Percentiles rank a stretch among this genome's conserved stretches.
These are phyloP conservation scores for Acanthamoeba triangularis DNA, from an alignment of 208 protist species.

Conservation along the genomic window DNA sequence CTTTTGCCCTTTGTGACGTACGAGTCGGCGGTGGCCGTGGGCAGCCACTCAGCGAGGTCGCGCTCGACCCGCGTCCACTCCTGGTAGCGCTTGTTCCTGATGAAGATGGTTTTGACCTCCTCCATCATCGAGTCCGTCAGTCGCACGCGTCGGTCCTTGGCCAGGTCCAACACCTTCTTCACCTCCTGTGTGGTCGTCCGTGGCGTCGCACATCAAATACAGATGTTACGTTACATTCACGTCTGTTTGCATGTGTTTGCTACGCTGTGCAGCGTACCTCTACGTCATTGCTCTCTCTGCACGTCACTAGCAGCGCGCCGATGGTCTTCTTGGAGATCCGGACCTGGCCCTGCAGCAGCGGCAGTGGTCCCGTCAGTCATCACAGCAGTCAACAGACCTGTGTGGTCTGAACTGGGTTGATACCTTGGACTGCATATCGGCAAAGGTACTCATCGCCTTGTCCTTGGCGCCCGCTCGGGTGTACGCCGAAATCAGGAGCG, in stretches of 20 bases:
- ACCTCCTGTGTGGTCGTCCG: neutral
- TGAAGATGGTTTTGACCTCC: neutral
- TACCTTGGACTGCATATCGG: conserved; percentile 5
- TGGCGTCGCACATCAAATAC: neutral
- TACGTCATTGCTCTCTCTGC: neutral
- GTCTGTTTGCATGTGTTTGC: neutral
- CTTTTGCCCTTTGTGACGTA: neutral
- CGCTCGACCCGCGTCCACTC: conserved; percentile 9
- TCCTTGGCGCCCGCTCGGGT: neutral
- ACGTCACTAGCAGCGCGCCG: neutral
- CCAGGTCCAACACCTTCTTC: conserved; percentile 33
- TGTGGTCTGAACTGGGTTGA: too few species aligned
- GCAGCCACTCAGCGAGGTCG: neutral
- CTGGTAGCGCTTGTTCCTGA: neutral
- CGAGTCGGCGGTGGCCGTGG: neutral
- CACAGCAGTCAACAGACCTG: too few species aligned
- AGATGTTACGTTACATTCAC: neutral
- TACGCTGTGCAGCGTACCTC: neutral
- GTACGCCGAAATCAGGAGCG: conserved; percentile 51
- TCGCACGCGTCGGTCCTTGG: neutral
- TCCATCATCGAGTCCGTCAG: conserved; percentile 18
- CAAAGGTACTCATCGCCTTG: conserved; percentile 19
- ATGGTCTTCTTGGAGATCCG: conserved; percentile 15
- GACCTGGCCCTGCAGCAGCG: neutral
- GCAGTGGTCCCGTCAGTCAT: too few species aligned